Conservation (phyloP, 2,329 filamentous ascomycete species). For the Annulohypoxylon truncatum region DNA sequence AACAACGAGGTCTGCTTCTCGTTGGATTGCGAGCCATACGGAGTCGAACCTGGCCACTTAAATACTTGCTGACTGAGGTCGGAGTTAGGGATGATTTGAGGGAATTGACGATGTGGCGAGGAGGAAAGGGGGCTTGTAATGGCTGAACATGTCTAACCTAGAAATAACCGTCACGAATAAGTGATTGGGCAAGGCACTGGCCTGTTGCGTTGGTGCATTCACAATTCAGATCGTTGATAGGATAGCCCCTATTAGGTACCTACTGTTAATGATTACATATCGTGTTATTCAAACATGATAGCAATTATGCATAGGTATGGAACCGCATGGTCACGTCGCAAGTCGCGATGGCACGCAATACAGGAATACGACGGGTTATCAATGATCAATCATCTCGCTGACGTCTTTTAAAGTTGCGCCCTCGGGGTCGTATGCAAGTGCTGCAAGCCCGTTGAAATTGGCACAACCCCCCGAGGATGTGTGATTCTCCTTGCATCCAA, state of each 20-base stretch:
- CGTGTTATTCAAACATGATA: conserved; percentile 6
- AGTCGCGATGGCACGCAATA: conserved; percentile 21
- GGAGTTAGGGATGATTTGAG: neutral
- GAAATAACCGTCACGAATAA: conserved; percentile 3
- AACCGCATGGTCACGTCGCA: conserved; percentile 12
- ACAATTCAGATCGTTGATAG: neutral
- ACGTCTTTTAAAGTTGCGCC: conserved; percentile 4
- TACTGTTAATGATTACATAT: neutral
- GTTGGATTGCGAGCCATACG: conserved; percentile 4
- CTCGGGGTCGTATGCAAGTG: neutral
- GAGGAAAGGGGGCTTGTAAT: conserved; percentile 17
- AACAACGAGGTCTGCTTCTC: conserved; percentile 4
- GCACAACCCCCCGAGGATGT: conserved; percentile 34
- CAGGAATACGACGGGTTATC: conserved; percentile 7
- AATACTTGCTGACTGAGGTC: neutral
- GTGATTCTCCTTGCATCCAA: conserved; percentile 39
- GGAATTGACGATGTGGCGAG: neutral
- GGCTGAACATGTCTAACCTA: neutral
- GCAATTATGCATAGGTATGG: conserved; percentile 18
- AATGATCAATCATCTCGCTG: neutral
- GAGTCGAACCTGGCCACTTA: neutral
- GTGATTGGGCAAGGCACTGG: neutral
- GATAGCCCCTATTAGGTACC: neutral
- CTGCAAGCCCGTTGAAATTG: conserved; percentile 35
- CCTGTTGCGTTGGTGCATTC: neutral